Evolutionary conservation across 371 early-diverging fungal species (phyloP).

Genomic region (Mucor mucedo): DNA sequence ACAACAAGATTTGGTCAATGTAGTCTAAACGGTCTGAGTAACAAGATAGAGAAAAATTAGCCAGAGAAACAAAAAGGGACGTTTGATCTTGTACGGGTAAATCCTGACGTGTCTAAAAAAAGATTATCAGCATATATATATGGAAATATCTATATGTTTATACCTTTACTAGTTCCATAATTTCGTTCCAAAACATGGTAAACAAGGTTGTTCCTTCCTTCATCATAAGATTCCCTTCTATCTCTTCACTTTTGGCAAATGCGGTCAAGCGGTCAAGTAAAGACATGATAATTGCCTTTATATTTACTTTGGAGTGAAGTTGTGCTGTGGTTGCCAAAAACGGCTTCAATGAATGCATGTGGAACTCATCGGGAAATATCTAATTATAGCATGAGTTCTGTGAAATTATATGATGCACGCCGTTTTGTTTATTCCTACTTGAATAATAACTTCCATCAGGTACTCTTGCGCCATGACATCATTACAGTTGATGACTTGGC

Average conservation of each 20-base stretch:
- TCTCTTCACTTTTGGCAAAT: constrained; percentile 39
- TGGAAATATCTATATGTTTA: not conserved
- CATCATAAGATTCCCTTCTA: not conserved
- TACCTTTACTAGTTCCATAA: constrained; percentile 88
- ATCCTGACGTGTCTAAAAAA: constrained; percentile 76
- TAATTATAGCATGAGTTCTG: not conserved
- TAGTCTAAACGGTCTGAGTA: constrained; percentile 88
- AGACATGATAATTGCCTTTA: constrained; percentile 89
- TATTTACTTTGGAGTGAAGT: constrained; percentile 83
- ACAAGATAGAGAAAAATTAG: constrained; percentile 89
- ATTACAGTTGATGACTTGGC: constrained; percentile 89
- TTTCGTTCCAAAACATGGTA: constrained; percentile 94
- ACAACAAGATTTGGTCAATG: constrained; percentile 87
- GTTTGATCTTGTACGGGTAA: constrained; percentile 89
- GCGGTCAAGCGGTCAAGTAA: constrained; percentile 82
- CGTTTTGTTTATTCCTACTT: constrained; percentile 50
- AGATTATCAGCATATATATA: not conserved
- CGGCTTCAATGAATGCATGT: constrained; percentile 82
- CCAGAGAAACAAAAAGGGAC: constrained; percentile 83
- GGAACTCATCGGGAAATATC: constrained; percentile 93
- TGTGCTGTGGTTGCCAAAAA: constrained; percentile 85
- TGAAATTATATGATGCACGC: not conserved
- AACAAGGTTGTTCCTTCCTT: constrained; percentile 61
- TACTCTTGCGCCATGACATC: constrained; percentile 96
- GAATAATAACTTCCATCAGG: constrained; percentile 94